Base-by-base conservation (phyloP, 305 asterid genomes). In the Fraxinus baroniana region DNA sequence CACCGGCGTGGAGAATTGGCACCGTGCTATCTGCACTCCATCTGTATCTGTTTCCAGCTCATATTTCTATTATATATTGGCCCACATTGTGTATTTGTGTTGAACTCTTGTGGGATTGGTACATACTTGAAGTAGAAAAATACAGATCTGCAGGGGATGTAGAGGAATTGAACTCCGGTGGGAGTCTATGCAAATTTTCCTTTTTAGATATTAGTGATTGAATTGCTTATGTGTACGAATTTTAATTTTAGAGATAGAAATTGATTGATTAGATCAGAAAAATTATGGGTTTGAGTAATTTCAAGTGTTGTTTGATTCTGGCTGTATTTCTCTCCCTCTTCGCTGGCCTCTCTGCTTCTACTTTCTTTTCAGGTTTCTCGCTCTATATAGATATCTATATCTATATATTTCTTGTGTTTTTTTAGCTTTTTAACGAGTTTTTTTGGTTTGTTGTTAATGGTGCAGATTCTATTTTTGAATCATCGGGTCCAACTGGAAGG, bases 281-380 rank as follows among this genome's bases (percentile, higher is more conserved):
- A 15, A 52, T 74, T 3, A 82, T 78, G 86, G 82, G 76, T 75
- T 80, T 32, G 68, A 66, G 52, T 41, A 49, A 39, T 79, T 64
- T 33, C 30, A 79, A 84, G 68, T 68, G 77, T 75, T 80, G 79
- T 41, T 79, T 88, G 37, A 6, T 84, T 76, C 74, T 82, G 41
- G 80, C 81, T 78, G 18, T 84, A 12, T 84, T 70, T 82, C 62
- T 86, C 73, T 80, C 73, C 35, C 35, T 76, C 18, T 75, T 81
- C n/a, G 36, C 81, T 0, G 28, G 80, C 70, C 74, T 12, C 33
- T 86, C 85, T 26, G 82, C 85, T 79, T 86, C 90, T 20, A 68
- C 87, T 80, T 84, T 73, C 66, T 24, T 86, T 74, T 79, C 91
- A 77, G 90, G 93, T 90, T 76, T 79, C 46, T 24, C 77, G 7